Percentiles rank a stretch among this genome's conserved stretches.
phyloP scores from a whole-genome alignment of 345 rosid species.

The Hibiscus syriacus region DNA sequence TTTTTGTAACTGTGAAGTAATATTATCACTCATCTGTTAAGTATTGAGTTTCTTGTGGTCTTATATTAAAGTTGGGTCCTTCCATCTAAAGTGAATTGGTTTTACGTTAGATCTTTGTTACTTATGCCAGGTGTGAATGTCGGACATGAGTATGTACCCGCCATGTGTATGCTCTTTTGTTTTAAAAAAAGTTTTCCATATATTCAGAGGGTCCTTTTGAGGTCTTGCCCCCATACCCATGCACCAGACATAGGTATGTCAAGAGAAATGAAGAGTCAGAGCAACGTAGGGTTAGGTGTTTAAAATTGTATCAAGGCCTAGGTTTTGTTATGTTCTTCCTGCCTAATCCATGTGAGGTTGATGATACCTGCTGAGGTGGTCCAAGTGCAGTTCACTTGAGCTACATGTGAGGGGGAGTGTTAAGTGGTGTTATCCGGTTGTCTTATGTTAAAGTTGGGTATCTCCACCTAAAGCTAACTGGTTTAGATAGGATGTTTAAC shows the following conservation, averaged over 20 bases:
- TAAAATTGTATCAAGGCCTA: background rate
- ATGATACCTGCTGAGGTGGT: background rate
- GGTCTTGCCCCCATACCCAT: no score
- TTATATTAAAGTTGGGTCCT: background rate
- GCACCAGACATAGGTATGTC: no score
- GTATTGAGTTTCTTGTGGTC: background rate
- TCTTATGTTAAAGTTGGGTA: background rate
- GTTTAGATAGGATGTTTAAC: background rate
- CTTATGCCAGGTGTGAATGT: no score
- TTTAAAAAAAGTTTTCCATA: no score
- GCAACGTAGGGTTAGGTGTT: background rate
- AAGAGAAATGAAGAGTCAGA: no score
- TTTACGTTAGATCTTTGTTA: background rate
- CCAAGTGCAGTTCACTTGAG: background rate
- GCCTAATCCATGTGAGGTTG: background rate
- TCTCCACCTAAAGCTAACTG: background rate
- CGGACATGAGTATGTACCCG: no score
- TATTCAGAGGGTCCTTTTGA: no score
- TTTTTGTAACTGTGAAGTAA: background rate
- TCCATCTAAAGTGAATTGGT: no score
- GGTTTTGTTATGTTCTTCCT: background rate
- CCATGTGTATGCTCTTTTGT: no score
- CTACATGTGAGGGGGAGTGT: background rate
- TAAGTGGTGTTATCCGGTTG: background rate
- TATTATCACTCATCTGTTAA: background rate